These are phyloP conservation scores for Aureobasidium sp. DNA, from an alignment of 2,329 filamentous ascomycete genomes.

Conservation along the genomic window DNA sequence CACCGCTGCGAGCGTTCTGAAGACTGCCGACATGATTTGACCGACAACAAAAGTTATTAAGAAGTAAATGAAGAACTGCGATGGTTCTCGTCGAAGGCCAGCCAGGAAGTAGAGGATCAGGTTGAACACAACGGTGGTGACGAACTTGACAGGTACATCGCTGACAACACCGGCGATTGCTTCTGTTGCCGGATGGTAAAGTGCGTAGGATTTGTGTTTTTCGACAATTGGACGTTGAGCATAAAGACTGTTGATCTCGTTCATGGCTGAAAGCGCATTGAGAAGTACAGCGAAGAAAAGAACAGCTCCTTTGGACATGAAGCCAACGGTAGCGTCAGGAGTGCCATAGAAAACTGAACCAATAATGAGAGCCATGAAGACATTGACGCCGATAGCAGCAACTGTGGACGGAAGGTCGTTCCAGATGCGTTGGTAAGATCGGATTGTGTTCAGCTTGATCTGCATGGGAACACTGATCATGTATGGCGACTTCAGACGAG, in stretches of 20 bases:
- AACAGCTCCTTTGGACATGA: slow-evolving; percentile 58
- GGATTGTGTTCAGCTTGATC: slow-evolving; percentile 41
- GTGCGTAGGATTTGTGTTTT: slow-evolving; percentile 37
- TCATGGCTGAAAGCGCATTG: slow-evolving; percentile 49
- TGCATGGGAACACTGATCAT: slow-evolving; percentile 49
- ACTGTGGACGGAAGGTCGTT: slow-evolving; percentile 43
- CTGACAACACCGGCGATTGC: slow-evolving; percentile 46
- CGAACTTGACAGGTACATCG: slow-evolving; percentile 51
- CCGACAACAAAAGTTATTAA: slow-evolving; percentile 52
- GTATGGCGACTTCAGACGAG: slow-evolving; percentile 47
- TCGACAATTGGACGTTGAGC: slow-evolving; percentile 39
- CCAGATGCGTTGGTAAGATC: slow-evolving; percentile 46
- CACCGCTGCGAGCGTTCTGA: slow-evolving; percentile 50
- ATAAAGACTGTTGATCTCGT: slow-evolving; percentile 53
- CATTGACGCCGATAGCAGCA: slow-evolving; percentile 38
- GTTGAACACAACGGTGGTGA: slow-evolving; percentile 44
- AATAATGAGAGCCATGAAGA: slow-evolving; percentile 52
- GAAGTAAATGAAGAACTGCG: slow-evolving; percentile 55
- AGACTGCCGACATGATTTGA: slow-evolving; percentile 20
- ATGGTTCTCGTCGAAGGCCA: slow-evolving; percentile 32
- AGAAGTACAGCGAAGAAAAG: slow-evolving; percentile 54
- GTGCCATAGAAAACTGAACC: slow-evolving; percentile 55
- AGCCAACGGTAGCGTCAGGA: slow-evolving; percentile 53
- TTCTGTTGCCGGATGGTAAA: slow-evolving; percentile 34
- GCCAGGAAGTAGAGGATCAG: slow-evolving; percentile 51